phyloP scores from a whole-genome alignment of 768 basidiomycete species.

The Ephemerocybe angulata region DNA sequence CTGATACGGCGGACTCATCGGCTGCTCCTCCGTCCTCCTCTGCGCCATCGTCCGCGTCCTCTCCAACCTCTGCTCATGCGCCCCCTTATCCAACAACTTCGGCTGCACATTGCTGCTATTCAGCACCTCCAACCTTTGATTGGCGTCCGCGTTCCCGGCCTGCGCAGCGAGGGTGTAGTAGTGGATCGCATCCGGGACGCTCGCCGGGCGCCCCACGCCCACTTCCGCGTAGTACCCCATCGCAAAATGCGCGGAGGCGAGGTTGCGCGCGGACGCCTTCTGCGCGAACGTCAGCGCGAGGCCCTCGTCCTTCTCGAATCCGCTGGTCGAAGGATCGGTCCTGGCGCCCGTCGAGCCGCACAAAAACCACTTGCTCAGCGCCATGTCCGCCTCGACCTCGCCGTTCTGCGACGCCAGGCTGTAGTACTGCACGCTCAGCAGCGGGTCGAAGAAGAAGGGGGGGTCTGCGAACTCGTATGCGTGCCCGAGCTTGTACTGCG shows the following conservation, averaged over 20 bases:
- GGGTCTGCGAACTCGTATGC: conserved; percentile 88
- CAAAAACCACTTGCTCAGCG: conserved; percentile 94
- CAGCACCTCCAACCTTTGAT: conserved; percentile 65
- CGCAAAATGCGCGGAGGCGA: conserved; percentile 87
- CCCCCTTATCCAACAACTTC: conserved; percentile 73
- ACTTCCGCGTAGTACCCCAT: conserved; percentile 96
- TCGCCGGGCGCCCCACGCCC: conserved; percentile 73
- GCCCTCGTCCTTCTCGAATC: conserved; percentile 82
- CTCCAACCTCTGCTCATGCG: conserved; percentile 70
- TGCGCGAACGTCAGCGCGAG: conserved; percentile 89
- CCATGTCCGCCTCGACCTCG: conserved; percentile 94
- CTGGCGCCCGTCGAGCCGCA: conserved; percentile 32
- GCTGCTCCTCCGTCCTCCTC: conserved; percentile 36
- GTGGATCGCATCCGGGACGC: conserved; percentile 57
- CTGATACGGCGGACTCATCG: conserved; percentile 25
- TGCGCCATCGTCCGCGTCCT: conserved; percentile 75
- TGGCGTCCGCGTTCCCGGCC: conserved; percentile 80
- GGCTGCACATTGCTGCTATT: conserved; percentile 36
- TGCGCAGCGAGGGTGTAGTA: conserved; percentile 83
- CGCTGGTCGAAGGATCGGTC: conserved; percentile 31
- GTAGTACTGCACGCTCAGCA: conserved; percentile 90
- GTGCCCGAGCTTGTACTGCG: conserved; percentile 91
- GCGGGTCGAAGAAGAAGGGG: conserved; percentile 82
- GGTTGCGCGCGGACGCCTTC: conserved; percentile 71
- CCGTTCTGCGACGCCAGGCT: conserved; percentile 77